phyloP scores from a whole-genome alignment of 805 yeast species.

The Hanseniaspora clermontiae region DNA sequence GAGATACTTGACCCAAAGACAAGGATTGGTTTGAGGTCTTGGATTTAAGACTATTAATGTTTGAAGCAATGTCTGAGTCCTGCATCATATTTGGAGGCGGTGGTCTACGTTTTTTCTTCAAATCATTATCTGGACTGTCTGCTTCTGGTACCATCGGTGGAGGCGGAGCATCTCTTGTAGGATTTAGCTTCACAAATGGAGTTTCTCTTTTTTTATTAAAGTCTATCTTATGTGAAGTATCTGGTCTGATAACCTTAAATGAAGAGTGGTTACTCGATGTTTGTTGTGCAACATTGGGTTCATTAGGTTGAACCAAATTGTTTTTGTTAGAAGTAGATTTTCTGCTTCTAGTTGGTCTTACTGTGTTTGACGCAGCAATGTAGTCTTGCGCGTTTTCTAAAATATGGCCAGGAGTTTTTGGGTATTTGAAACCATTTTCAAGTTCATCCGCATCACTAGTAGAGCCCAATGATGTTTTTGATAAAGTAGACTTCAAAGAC shows the following conservation, averaged over 20 bases:
- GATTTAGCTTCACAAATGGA: slow-evolving; percentile 56
- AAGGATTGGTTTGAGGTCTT: slow-evolving; percentile 6
- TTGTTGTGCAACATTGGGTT: slow-evolving; percentile 10
- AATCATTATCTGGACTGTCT: background rate
- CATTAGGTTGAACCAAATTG: slow-evolving; percentile 24
- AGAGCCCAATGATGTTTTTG: slow-evolving; percentile 13
- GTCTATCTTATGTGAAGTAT: slow-evolving; percentile 60
- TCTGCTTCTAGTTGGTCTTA: slow-evolving; percentile 19
- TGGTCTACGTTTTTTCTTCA: slow-evolving; percentile 13
- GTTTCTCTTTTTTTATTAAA: slow-evolving; percentile 69
- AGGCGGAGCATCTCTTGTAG: slow-evolving; percentile 60
- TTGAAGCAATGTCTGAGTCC: background rate
- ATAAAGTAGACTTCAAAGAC: slow-evolving; percentile 24
- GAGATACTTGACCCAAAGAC: background rate
- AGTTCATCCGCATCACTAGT: slow-evolving; percentile 10
- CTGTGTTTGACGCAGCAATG: background rate
- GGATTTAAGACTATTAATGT: slow-evolving; percentile 14
- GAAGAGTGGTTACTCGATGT: slow-evolving; percentile 24
- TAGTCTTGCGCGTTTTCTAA: slow-evolving; percentile 18
- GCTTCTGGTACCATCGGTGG: slow-evolving; percentile 35
- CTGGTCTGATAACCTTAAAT: slow-evolving; percentile 53
- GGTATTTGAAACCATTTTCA: slow-evolving; percentile 21
- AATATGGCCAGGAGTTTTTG: slow-evolving; percentile 25
- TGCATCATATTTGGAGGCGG: background rate
- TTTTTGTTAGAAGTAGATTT: slow-evolving; percentile 8